Conservation (phyloP, 176 grass and related monocot genomes). For the Chloris gayana region DNA sequence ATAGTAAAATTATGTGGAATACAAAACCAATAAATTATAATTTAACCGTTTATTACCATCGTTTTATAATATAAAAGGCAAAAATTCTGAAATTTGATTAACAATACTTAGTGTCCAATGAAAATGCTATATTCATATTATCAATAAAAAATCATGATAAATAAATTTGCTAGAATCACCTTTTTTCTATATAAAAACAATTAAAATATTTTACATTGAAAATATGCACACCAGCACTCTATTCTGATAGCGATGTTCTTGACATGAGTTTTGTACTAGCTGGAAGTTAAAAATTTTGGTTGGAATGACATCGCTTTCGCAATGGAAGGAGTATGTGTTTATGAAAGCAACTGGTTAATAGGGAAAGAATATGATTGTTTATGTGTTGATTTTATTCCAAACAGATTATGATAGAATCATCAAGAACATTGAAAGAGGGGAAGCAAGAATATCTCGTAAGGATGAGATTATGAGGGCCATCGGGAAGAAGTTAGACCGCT, state of each 20-base stretch:
- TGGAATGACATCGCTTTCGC: no score
- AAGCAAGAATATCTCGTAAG: constrained; percentile 90
- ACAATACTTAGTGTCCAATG: background rate
- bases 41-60: background rate
- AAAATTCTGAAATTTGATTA: no score
- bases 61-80: background rate
- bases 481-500: constrained; percentile 93
- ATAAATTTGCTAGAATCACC: background rate
- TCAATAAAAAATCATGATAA: background rate
- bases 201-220: no score
- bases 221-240: background rate
- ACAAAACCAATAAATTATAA: background rate
- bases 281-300: no score
- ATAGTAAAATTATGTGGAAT: background rate
- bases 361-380: background rate
- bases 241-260: no score
- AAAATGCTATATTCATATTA: background rate
- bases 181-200: background rate
- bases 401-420: constrained; percentile 97
- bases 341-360: background rate
- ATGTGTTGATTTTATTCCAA: constrained; percentile 12
- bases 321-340: background rate
- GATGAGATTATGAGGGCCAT: constrained; percentile 98
- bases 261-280: no score
- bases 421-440: constrained; percentile 97